Evolutionary conservation across 495 filamentous ascomycete species (phyloP).

Genomic region (Rusavskia elegans): DNA sequence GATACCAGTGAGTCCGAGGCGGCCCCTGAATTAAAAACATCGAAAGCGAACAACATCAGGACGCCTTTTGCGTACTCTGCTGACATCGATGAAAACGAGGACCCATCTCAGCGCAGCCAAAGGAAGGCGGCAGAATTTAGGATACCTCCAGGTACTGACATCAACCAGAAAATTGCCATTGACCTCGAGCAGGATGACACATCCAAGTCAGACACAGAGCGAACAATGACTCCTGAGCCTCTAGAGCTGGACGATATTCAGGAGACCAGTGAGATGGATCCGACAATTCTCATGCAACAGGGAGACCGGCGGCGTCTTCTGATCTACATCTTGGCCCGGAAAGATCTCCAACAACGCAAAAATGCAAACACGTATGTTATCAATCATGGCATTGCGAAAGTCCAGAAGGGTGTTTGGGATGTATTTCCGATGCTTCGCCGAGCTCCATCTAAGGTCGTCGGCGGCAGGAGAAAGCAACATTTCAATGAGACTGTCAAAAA

Average conservation of each 20-base stretch:
- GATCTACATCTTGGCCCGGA: conserved; percentile 8
- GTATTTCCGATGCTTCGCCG: not conserved
- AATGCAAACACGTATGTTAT: not conserved
- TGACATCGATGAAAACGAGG: conserved; percentile 6
- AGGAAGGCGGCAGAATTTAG: conserved; percentile 7
- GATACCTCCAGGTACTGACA: not conserved
- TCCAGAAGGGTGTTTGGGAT: not conserved
- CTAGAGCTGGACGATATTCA: conserved; percentile 16
- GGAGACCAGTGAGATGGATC: conserved; percentile 11
- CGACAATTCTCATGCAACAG: conserved; percentile 14
- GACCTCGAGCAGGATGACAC: too few species aligned
- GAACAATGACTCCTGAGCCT: not conserved
- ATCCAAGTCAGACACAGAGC: too few species aligned
- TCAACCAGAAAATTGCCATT: too few species aligned
- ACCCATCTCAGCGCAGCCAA: conserved; percentile 7
- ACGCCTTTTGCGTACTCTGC: conserved; percentile 6
- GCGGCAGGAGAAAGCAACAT: not conserved
- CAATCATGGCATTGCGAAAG: not conserved
- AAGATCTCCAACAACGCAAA: not conserved
- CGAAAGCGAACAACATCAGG: not conserved
- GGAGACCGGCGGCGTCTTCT: conserved; percentile 21
- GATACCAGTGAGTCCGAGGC: conserved; percentile 4
- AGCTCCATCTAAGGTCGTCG: not conserved
- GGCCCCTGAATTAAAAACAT: not conserved
- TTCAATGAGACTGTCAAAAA: conserved; percentile 14